phyloP scores from a whole-genome alignment of 2,329 filamentous ascomycete genomes.

The Hymenoscyphus fructigenus region DNA sequence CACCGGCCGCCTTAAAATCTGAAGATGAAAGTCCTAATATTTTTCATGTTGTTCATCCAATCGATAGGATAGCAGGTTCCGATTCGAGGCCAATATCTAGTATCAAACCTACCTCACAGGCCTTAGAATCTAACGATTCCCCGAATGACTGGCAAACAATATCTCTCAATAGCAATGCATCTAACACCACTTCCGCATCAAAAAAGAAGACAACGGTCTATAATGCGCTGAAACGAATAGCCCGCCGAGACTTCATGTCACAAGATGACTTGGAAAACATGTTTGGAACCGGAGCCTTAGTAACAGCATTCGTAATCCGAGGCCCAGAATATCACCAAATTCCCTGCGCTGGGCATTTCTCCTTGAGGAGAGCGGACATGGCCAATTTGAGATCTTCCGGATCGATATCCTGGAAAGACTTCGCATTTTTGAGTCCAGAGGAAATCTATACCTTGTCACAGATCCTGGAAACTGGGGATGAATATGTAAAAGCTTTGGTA shows the following conservation, averaged over 20 bases:
- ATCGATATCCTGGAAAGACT: constrained; percentile 13
- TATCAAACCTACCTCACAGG: neutral
- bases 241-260: constrained; percentile 5
- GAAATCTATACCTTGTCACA: constrained; percentile 6
- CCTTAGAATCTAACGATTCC: neutral
- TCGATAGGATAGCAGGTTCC: neutral
- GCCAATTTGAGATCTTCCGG: constrained; percentile 2
- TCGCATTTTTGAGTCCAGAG: constrained; percentile 8
- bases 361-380: constrained; percentile 7
- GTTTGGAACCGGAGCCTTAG: constrained; percentile 3
- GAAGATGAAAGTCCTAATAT: neutral
- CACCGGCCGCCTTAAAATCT: neutral
- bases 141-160: neutral
- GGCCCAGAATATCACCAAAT: constrained; percentile 9
- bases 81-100: neutral
- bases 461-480: constrained; percentile 5
- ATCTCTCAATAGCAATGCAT: neutral
- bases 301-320: constrained; percentile 9
- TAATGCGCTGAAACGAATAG: constrained; percentile 4
- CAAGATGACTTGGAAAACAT: constrained; percentile 4
- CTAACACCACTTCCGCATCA: neutral
- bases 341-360: constrained; percentile 6
- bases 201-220: neutral
- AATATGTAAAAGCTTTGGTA: constrained; percentile 8
- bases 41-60: neutral